Percentiles rank a stretch among this genome's conserved stretches.
Conservation (phyloP, 441 rosid species). For the Mallotus repandus region DNA sequence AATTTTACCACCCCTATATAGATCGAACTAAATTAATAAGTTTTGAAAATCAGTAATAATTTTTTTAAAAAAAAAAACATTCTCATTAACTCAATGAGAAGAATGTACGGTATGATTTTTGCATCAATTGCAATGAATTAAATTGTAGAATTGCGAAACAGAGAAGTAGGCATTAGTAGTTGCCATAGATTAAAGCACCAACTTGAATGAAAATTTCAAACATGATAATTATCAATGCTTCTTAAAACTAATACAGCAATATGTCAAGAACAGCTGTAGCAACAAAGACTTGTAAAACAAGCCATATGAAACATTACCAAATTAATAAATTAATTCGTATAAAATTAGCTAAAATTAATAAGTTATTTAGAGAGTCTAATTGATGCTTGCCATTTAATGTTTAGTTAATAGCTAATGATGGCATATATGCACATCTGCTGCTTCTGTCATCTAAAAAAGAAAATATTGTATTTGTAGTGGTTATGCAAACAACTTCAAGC, state of each 20-base stretch:
- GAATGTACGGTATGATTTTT: too few relatives aligned
- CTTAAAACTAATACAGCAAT: background rate
- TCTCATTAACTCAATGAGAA: too few relatives aligned
- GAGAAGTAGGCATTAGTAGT: background rate
- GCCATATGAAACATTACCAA: background rate
- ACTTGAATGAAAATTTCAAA: background rate
- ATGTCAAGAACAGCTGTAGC: background rate
- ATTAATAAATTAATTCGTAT: background rate
- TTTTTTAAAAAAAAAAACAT: too few relatives aligned
- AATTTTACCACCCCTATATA: too few relatives aligned
- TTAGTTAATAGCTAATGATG: background rate
- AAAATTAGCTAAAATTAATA: background rate
- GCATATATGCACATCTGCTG: too few relatives aligned
- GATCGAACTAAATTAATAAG: too few relatives aligned
- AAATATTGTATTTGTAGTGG: background rate
- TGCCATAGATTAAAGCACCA: background rate
- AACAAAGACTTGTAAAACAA: constrained; percentile 13
- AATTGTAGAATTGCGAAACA: background rate
- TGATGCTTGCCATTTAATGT: background rate
- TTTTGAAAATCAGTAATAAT: too few relatives aligned
- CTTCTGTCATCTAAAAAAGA: background rate
- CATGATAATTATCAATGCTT: background rate
- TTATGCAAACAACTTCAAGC: background rate
- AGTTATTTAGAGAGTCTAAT: background rate
- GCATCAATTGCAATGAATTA: too few relatives aligned